Percentiles rank a stretch among this genome's conserved stretches.
phyloP scores from a whole-genome alignment of 768 basidiomycete species.

The Leccinum fibrillosum region DNA sequence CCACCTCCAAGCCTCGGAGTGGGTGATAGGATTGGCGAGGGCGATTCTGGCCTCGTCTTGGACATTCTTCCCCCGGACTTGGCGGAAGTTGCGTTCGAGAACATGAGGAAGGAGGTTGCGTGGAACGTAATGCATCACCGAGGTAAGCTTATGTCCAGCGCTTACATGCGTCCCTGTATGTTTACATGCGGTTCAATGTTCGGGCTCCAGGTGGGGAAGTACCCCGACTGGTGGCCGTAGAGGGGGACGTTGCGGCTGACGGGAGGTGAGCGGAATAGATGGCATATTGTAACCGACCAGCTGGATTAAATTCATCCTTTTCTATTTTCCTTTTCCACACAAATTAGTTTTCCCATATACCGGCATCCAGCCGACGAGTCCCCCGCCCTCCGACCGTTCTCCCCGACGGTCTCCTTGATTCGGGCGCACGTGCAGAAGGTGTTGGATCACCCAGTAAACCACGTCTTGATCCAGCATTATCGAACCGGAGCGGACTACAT shows the following conservation, averaged over 20 bases:
- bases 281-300: constrained; percentile 9
- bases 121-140: constrained; percentile 77
- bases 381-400: constrained; percentile 63
- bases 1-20: constrained; percentile 27
- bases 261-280: constrained; percentile 39
- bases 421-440: constrained; percentile 58
- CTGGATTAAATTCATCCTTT: constrained; percentile 1
- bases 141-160: constrained; percentile 38
- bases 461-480: constrained; percentile 81
- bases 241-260: constrained; percentile 51
- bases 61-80: constrained; percentile 57
- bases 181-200: constrained; percentile 5
- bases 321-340: neutral
- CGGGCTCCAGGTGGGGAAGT: constrained; percentile 64
- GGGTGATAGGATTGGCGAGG: constrained; percentile 55
- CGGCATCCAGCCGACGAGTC: constrained; percentile 81
- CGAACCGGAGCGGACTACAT: constrained; percentile 79
- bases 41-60: constrained; percentile 61
- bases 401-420: constrained; percentile 64
- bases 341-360: constrained; percentile 67
- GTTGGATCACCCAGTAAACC: constrained; percentile 68
- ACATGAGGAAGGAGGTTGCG: constrained; percentile 57
- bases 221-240: constrained; percentile 60
- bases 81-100: constrained; percentile 54
- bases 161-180: neutral